Evolutionary conservation across 2,329 filamentous ascomycete genomes (phyloP).

Genomic region (Trichoderma polysporum): DNA sequence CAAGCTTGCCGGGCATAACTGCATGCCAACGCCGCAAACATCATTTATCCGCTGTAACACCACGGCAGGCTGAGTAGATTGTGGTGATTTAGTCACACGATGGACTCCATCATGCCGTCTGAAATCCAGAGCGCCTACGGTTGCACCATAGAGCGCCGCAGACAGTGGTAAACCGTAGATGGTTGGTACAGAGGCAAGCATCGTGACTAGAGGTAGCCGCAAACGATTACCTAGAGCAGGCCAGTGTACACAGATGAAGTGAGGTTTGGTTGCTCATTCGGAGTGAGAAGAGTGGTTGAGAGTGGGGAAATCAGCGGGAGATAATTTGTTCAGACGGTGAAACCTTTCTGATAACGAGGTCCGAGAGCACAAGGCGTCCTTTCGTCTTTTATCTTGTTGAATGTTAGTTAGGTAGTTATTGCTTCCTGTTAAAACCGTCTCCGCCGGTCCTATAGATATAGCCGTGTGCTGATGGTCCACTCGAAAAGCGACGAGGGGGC

Average conservation of each 20-base stretch:
- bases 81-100: conserved; percentile 31
- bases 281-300: background rate
- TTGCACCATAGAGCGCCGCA: background rate
- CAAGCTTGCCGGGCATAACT: conserved; percentile 40
- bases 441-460: background rate
- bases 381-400: background rate
- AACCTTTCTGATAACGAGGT: background rate
- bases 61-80: conserved; percentile 24
- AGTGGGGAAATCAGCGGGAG: background rate
- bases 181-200: background rate
- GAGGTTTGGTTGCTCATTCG: background rate
- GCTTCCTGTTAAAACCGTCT: background rate
- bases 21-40: conserved; percentile 31
- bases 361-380: background rate
- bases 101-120: conserved; percentile 35
- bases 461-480: background rate
- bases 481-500: conserved; percentile 13
- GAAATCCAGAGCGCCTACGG: conserved; percentile 28
- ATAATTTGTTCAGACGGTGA: background rate
- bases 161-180: background rate
- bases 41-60: conserved; percentile 14
- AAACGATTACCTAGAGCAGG: background rate
- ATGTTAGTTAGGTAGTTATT: too few relatives aligned
- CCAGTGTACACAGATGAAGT: background rate
- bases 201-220: background rate